phyloP scores from a whole-genome alignment of 352 stramenopile genomes.

The Salisapilia sapeloensis region DNA sequence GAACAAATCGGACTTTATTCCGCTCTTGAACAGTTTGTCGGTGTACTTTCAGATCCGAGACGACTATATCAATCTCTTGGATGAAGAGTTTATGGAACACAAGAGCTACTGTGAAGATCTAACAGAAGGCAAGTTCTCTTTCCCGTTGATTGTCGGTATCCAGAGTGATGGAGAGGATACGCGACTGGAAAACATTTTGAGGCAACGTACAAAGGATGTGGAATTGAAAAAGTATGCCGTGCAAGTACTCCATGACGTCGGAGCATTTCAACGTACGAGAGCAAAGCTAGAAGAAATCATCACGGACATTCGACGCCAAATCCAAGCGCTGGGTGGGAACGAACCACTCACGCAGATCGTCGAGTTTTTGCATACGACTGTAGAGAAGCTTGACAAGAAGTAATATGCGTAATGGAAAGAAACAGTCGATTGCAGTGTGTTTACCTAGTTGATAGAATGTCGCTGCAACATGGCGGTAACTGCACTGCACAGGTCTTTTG shows the following conservation, averaged over 20 bases:
- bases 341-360: constrained; percentile 36
- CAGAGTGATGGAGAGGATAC: constrained; percentile 54
- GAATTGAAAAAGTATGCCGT: constrained; percentile 92
- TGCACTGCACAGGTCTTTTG: no score
- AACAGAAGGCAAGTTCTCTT: constrained; percentile 95
- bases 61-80: constrained; percentile 94
- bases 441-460: no score
- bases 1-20: constrained; percentile 53
- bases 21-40: constrained; percentile 86
- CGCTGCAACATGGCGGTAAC: no score
- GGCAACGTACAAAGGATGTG: constrained; percentile 90
- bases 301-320: constrained; percentile 22
- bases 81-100: constrained; percentile 93
- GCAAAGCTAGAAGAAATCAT: constrained; percentile 34
- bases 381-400: constrained; percentile 10
- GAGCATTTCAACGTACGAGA: constrained; percentile 31
- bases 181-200: constrained; percentile 90
- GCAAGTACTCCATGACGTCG: constrained; percentile 58
- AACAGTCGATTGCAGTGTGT: no score
- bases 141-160: constrained; percentile 75
- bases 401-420: no score
- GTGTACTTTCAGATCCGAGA: constrained; percentile 98
- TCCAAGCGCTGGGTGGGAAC: constrained; percentile 37
- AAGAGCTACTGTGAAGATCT: constrained; percentile 98
- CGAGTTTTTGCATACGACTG: constrained; percentile 21